Base-by-base conservation (phyloP, 768 basidiomycete species). In the Steccherinum ochraceum region DNA sequence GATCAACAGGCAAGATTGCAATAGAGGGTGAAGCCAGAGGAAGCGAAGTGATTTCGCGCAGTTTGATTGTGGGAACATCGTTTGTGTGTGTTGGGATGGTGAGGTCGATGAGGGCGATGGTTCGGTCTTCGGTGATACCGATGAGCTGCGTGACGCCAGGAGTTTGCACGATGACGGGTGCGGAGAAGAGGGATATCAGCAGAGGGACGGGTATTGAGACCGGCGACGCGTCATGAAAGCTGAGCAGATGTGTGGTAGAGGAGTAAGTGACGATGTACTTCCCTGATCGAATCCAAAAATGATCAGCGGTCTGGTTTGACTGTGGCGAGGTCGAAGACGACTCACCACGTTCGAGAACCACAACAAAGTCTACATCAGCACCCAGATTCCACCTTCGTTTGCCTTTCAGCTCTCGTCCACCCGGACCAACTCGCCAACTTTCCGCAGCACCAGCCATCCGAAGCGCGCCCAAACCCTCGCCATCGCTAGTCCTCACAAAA, bases 401-500 rank as follows among this genome's bases (percentile, higher is more conserved):
- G 49, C 76, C 72, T 13, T 69, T 61, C 39, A 89, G 62, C 52
- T 72, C 72, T 24, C 71, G 67, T 11, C 78, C 80, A 45, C 69
- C 64, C 41, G 75, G 72, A 5, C 65, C 64, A 50, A 81, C 69
- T 56, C 69, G 72, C 84, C 85, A 90, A 1, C 76, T 72, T 59
- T 90, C 86, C 4, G 83, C 84, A 7, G 71, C 69, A 3, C 80
- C 79, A 40, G 73, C 68, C 25, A 64, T 65, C 41, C 86, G 79
- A 25, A 86, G 68, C 12, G 85, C 78, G 12, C 79, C 87, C 27
- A 93, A 75, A 4, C 86, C 89, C 48, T 73, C 75, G 1, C 90
- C 90, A 52, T 90, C 85, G 1, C 88, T 84, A 2, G 89, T 91
- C 53, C 90, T 76, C 30, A 88, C 79, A 56, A 91, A 84, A 30